Evolutionary conservation across 768 basidiomycete species (phyloP), one percentile per base, ranked within the genome.

Genomic region (Tulasnella calospora): DNA sequence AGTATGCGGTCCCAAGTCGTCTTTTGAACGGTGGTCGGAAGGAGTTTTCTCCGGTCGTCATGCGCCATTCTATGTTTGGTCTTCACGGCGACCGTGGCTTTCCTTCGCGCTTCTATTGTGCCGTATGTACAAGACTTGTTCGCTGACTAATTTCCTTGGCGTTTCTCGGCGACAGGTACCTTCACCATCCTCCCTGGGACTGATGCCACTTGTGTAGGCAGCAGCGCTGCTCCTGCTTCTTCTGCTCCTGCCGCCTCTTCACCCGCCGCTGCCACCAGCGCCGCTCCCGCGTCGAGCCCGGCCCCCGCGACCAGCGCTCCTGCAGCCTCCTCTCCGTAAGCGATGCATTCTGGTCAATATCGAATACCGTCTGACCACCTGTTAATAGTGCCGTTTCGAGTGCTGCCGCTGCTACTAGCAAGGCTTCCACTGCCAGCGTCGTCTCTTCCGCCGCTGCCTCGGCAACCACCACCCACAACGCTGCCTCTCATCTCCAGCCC

Each of bases 171-270:
- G 10, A 38, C 44, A 79, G 79, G 79, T 46, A 55, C 79, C 3
- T 71, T 80, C 51, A 71, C 70, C 46, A 51, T 80, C 40, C 30
- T 71, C 38, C 36, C 76, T n/a, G 44, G 61, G 10, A 44, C 17
- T 44, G 35, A 77, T 51, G 38, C 75, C 5, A 38, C 69, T 19
- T 80, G 80, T 75, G 15, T 79, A 1, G 33, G 36, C 21, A 61
- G 47, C 23, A 75, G 46, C 30, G 44, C 57, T 38, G 69, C 40
- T 2, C 55, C 70, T 27, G 61, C 74, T 23, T 15, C 76, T 55
- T 33, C 76, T 21, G 27, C 79, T 35, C 30, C 40, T 36, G 74
- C 40, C 35, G 69, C 51, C 23, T 12, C 69, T 40, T 61, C 76
- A 27, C n/a, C 79, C 40, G 27, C 79, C 67, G n/a, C 40, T 27